Conservation (phyloP, 1,139 yeast genomes). For the Yamadazyma blattariae region DNA sequence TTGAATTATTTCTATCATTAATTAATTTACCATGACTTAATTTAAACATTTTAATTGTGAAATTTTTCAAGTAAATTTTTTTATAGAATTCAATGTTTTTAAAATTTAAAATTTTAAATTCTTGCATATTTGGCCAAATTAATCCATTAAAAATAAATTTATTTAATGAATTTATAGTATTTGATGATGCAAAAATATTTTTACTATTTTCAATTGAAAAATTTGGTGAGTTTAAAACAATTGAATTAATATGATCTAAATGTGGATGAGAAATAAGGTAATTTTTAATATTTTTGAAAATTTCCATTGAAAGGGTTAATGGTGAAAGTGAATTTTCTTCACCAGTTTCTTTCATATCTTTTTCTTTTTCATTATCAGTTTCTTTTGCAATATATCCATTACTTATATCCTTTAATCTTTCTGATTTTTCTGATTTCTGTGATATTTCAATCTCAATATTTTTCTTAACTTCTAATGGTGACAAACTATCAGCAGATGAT, state of each 20-base stretch:
- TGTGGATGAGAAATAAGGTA: constrained; percentile 81
- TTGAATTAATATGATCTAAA: constrained; percentile 71
- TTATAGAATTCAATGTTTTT: constrained; percentile 16
- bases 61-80: constrained; percentile 18
- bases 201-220: constrained; percentile 31
- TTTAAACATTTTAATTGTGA: constrained; percentile 30
- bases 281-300: constrained; percentile 36
- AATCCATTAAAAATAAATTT: constrained; percentile 66
- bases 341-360: no score
- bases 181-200: constrained; percentile 49
- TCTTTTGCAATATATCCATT: no score
- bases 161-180: constrained; percentile 53
- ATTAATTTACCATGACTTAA: constrained; percentile 38
- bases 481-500: no score
- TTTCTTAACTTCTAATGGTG: no score
- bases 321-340: no score
- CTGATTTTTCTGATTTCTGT: no score
- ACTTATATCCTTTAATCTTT: no score
- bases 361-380: no score
- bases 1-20: constrained; percentile 10
- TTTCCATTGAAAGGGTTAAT: constrained; percentile 19
- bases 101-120: constrained; percentile 28
- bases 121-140: constrained; percentile 75
- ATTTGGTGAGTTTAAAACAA: constrained; percentile 70
- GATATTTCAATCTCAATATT: no score